Conservation (phyloP, 371 early-diverging fungal species). For the Saksenaea oblongispora region DNA sequence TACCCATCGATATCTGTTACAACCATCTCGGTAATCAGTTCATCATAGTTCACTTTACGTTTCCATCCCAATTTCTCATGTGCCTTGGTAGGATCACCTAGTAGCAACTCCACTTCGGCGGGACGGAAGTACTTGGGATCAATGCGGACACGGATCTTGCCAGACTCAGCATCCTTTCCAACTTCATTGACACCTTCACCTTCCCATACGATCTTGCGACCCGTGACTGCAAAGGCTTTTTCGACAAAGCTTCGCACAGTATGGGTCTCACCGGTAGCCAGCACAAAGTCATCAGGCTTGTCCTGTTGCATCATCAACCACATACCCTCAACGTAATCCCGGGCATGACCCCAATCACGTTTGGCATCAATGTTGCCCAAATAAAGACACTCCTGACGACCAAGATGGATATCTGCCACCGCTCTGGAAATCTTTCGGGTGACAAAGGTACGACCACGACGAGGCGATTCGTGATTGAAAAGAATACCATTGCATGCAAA, state of each 20-base stretch:
- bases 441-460: conserved; percentile 81
- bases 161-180: conserved; percentile 58
- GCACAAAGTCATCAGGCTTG: conserved; percentile 75
- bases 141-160: conserved; percentile 57
- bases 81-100: conserved; percentile 69
- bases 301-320: conserved; percentile 86
- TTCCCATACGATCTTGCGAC: conserved; percentile 66
- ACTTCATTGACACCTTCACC: conserved; percentile 63
- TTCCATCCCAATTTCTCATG: conserved; percentile 58
- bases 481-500: conserved; percentile 83
- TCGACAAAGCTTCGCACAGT: conserved; percentile 80
- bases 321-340: conserved; percentile 86
- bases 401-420: conserved; percentile 73
- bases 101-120: conserved; percentile 71
- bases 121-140: conserved; percentile 72
- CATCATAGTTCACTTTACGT: conserved; percentile 59
- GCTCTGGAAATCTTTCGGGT: conserved; percentile 82
- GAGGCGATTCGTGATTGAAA: conserved; percentile 85
- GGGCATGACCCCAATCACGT: conserved; percentile 88
- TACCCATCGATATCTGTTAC: conserved; percentile 39
- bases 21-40: conserved; percentile 59
- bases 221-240: conserved; percentile 71
- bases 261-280: conserved; percentile 83
- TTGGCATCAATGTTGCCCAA: conserved; percentile 82
- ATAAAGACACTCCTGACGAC: conserved; percentile 70